Evolutionary conservation across 441 rosid species (phyloP).

Genomic region (Mallotus japonicus): DNA sequence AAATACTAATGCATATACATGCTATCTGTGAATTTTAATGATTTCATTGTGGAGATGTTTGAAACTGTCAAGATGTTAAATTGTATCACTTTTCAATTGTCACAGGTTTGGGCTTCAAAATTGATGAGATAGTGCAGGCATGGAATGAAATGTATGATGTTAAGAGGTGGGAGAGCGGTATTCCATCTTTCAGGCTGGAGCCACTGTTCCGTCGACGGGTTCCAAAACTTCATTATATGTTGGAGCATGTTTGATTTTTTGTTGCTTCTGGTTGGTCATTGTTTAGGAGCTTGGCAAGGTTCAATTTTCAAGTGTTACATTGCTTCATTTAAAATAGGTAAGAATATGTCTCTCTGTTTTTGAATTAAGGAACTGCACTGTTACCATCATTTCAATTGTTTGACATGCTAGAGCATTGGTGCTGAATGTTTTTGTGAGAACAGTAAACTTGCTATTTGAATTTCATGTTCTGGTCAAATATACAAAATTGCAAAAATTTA

Average conservation of each 20-base stretch:
- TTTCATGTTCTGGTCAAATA: not conserved
- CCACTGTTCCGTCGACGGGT: slow-evolving; percentile 79
- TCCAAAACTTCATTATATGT: slow-evolving; percentile 72
- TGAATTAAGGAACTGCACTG: not conserved
- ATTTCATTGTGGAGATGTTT: not conserved
- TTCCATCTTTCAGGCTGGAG: slow-evolving; percentile 88
- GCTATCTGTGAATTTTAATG: not conserved
- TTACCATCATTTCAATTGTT: slow-evolving; percentile 6
- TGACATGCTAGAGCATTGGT: not conserved
- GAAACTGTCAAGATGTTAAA: not conserved
- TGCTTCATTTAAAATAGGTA: slow-evolving; percentile 34
- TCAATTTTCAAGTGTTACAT: slow-evolving; percentile 20
- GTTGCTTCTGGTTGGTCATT: slow-evolving; percentile 10
- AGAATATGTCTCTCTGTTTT: slow-evolving; percentile 1
- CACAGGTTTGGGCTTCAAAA: slow-evolving; percentile 87
- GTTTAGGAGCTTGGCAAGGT: slow-evolving; percentile 27
- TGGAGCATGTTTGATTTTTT: slow-evolving; percentile 57
- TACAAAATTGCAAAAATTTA: not conserved
- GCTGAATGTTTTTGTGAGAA: not conserved
- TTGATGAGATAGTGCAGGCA: slow-evolving; percentile 93
- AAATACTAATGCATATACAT: not conserved
- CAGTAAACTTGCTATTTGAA: not conserved
- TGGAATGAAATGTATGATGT: slow-evolving; percentile 99
- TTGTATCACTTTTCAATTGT: slow-evolving; percentile 6
- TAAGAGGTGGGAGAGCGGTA: slow-evolving; percentile 87